Conservation (phyloP, 2,329 filamentous ascomycete species). For the Alternaria sp. region DNA sequence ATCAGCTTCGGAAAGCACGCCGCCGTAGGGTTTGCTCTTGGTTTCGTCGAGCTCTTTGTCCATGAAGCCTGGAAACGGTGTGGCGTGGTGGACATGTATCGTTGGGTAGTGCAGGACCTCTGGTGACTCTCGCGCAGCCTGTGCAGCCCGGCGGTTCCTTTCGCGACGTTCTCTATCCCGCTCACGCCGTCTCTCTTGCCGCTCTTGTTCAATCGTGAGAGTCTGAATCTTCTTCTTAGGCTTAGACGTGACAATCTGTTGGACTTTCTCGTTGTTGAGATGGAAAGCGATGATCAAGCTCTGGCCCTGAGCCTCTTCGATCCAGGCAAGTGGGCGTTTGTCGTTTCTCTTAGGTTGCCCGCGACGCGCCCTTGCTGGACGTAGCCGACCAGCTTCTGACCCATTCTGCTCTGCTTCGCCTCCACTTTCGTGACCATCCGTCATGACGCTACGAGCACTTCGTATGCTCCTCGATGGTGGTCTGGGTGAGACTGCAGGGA, state of each 20-base stretch:
- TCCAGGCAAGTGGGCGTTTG: conserved; percentile 48
- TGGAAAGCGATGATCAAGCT: conserved; percentile 48
- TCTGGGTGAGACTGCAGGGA: conserved; percentile 41
- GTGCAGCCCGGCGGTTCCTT: conserved; percentile 58
- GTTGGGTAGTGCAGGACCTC: conserved; percentile 64
- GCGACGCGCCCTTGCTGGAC: conserved; percentile 46
- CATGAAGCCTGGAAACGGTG: conserved; percentile 86
- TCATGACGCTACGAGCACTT: conserved; percentile 30
- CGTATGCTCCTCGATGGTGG: conserved; percentile 36
- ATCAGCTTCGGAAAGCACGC: conserved; percentile 86
- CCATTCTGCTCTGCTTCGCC: conserved; percentile 35
- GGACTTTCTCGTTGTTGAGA: conserved; percentile 63
- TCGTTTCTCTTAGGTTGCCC: conserved; percentile 44
- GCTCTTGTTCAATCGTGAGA: conserved; percentile 42
- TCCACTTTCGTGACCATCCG: conserved; percentile 44
- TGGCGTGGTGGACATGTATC: conserved; percentile 71
- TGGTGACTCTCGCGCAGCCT: conserved; percentile 48
- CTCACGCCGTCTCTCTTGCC: conserved; percentile 44
- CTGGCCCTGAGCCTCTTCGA: conserved; percentile 42
- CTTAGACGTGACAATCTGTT: conserved; percentile 65
- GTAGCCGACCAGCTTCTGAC: conserved; percentile 39
- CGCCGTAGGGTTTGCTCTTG: conserved; percentile 94
- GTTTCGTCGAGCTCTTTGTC: conserved; percentile 89
- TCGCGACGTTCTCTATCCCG: conserved; percentile 52
- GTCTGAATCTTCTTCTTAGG: conserved; percentile 59